Evolutionary conservation across 176 grass and related monocot genomes (phyloP), one percentile per base, ranked within the genome.

Genomic region (Aegilops tauschii): DNA sequence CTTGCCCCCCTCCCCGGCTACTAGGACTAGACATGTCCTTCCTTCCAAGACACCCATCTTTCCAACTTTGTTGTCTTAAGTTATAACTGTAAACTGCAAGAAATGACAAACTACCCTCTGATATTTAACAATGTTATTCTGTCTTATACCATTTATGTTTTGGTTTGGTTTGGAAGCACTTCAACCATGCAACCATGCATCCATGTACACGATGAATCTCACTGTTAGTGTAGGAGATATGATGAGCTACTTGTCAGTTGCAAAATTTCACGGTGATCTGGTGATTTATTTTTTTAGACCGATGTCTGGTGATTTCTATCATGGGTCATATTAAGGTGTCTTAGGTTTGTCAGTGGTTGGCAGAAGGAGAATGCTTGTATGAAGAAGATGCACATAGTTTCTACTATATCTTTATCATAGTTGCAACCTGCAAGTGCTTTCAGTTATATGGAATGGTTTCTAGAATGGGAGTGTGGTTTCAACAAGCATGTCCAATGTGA

Each of bases 111-210:
- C 0, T 61, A 76, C 5, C 74, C 28, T 54, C 31, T 40, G 32
- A 17, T 39, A 37, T 17, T 32, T 5, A 50, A 58, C 21, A 17
- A 10, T 82, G n/a, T 66, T 66, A 20, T 28, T 14, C 31, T 21
- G 25, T 63, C 77, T 58, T 81, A 50, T 5, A 74, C 16, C 11
- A 4, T n/a, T 42, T 82, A 23, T 29, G 5, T 28, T 47, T 50
- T 39, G 16, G 30, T 52, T 88, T 37, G 16, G 29, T 64, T 35
- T 65, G 16, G 72, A 32, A 73, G 40, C 40, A 54, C 10, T 80
- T 84, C 31, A 21, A 44, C 75, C 23, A 76, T 76, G 16, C 14
- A 27, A 31, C 11, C 36, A 84, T 65, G 87, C 17, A 80, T 72
- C 40, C 30, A 36, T 80, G 18, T 65, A 61, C 12, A 21, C 14